Base-by-base conservation (phyloP, 176 grass and related monocot genomes). In the Aegilops speltoides region DNA sequence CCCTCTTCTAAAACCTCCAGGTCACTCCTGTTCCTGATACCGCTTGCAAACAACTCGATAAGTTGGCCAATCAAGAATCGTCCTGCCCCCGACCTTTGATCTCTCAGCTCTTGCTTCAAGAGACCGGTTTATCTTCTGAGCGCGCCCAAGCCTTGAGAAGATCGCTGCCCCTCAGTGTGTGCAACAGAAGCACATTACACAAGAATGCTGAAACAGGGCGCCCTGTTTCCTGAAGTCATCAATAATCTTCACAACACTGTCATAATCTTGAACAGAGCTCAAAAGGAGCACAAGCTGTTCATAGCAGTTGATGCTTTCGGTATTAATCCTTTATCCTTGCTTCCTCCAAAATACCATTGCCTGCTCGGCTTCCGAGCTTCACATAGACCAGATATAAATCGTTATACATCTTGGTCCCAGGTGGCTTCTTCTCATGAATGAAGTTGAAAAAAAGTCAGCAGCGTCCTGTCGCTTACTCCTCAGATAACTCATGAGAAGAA, bases 161-260 rank as follows among this genome's bases (percentile, higher is more conserved):
- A 64, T 76, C 78, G 26, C 32, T 33, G 26, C 92, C 87, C 37
- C 84, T 91, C 85, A 96, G 83, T 48, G 90, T 94, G 76, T 98
- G 97, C 88, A 94, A 81, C 57, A 98, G 88, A 81, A 98, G 83
- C 26, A 96, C 92, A 83, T 98, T 98, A 76, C 94, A 96, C 87
- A 98, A 73, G 88, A 94, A 98, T 67, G 94, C 79, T 17, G 94
- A 94, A 87, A 94, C 92, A 90, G 97, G 97, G 3, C 94, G 92
- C 43, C 97, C 93, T 83, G 94, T 96, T 84, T 91, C 86, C 54
- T 87, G 79, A 96, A 96, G 86, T 98, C 97, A 34, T 93, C 87
- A 41, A 96, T 61, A 81, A 98, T 48, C 72, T 94, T 93, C 73
- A 98, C 48, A 32, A 91, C 90, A 84, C 31, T 86, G 87, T 91